Base-by-base conservation (phyloP, 176 grass and related monocot genomes). In the Alopecurus myosuroides region DNA sequence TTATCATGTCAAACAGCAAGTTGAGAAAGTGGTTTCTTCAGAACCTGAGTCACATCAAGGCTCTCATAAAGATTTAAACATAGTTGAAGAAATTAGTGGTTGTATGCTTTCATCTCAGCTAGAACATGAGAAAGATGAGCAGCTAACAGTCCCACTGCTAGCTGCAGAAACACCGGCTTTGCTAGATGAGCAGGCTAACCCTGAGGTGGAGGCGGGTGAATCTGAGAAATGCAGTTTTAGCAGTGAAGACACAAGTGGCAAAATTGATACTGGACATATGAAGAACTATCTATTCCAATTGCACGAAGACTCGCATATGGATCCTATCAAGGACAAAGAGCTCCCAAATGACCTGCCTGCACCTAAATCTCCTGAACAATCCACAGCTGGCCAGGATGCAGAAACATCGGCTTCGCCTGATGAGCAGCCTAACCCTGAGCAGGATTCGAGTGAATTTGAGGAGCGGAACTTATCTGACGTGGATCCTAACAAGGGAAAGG, bases 31-130 rank as follows among this genome's bases (percentile, higher is more conserved):
- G 36, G 49, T 60, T 81, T 40, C 48, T 40, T 76, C 70, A 34
- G 70, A 89, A 76, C 22, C 56, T 77, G 82, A 20, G 61, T 57
- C 71, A 60, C 65, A 34, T 50, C 50, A 82, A 42, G 39, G 39
- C 19, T 72, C 77, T 50, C 19, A 17, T 81, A 48, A 70, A 68
- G 50, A 88, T 84, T 41, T 79, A 37, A 51, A 28, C 25, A 71
- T 36, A 34, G 66, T 30, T 74, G 26, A 84, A 52, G 65, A 58
- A 61, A 73, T 64, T 34, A 9, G 69, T 3, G 40, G 8, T 44
- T 53, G 6, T 41, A 41, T 41, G 18, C n/a, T 45, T 62, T 26
- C 65, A 46, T 79, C 56, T 15, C 10, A 55, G 76, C 45, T 66
- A 57, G 68, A 49, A 36, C 15, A 68, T 76, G 77, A 64, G 41